phyloP scores from a whole-genome alignment of 148 eudicot species.

The Dysphania ambrosioides region DNA sequence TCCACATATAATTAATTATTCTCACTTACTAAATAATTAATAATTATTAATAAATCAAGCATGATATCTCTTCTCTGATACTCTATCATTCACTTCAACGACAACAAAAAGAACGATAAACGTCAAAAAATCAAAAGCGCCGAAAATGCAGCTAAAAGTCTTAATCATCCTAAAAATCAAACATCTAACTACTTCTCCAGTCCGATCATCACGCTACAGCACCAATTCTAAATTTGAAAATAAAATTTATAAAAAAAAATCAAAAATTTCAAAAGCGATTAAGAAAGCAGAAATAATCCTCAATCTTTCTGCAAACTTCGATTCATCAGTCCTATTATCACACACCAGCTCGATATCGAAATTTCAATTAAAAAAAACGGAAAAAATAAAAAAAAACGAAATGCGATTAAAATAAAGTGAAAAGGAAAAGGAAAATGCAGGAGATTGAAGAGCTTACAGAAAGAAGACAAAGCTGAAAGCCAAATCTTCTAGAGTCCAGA shows the following conservation, averaged over 20 bases:
- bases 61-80: background rate
- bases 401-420: background rate
- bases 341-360: too few species aligned
- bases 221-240: background rate
- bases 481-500: slow-evolving; percentile 5
- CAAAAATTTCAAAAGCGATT: background rate
- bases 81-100: background rate
- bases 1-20: background rate
- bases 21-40: background rate
- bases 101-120: background rate
- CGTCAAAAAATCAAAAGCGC: background rate
- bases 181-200: background rate
- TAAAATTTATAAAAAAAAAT: background rate
- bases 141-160: background rate
- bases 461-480: slow-evolving; percentile 24
- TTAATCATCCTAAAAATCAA: background rate
- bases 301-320: too few species aligned
- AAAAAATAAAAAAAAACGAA: background rate
- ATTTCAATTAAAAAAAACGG: too few species aligned
- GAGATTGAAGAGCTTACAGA: slow-evolving; percentile 14
- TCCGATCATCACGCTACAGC: background rate
- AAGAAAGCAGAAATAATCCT: background rate
- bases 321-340: too few species aligned
- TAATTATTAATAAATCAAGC: background rate
- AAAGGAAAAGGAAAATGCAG: too few species aligned